These are phyloP conservation scores for Jamesozyma rosinii DNA, from an alignment of 805 yeast genomes.

Conservation along the genomic window DNA sequence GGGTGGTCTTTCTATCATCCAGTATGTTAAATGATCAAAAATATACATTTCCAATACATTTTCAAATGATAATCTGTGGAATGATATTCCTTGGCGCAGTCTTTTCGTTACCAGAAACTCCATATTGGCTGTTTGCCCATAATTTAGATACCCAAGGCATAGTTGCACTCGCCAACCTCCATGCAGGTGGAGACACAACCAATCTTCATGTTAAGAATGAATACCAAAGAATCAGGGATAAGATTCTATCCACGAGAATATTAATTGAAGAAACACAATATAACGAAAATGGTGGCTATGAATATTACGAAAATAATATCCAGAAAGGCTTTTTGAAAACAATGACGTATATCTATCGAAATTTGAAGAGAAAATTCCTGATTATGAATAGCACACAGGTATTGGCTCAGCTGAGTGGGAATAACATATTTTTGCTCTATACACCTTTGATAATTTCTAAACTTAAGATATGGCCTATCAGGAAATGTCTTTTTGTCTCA, in stretches of 20 bases:
- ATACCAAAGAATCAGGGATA: constrained; percentile 1
- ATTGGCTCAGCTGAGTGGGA: not conserved
- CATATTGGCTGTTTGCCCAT: constrained; percentile 80
- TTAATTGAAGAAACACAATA: not conserved
- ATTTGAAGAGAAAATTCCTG: not conserved
- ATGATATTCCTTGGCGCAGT: constrained; percentile 13
- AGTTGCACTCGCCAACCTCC: constrained; percentile 73
- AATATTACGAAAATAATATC: not conserved
- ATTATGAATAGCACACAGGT: not conserved
- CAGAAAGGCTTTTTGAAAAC: not conserved
- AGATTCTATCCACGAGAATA: not conserved
- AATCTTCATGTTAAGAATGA: not conserved
- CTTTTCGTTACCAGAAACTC: constrained; percentile 68
- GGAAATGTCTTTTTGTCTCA: not conserved
- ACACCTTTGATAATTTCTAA: not conserved
- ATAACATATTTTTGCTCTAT: not conserved
- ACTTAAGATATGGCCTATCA: not conserved
- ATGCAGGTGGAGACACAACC: constrained; percentile 55
- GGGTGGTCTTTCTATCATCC: constrained; percentile 62
- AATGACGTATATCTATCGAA: not conserved
- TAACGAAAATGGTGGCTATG: not conserved
- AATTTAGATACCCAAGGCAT: constrained; percentile 77
- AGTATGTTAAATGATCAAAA: not conserved
- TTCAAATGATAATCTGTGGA: not conserved
- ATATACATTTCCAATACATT: not conserved